Evolutionary conservation across 768 basidiomycete species (phyloP).

Genomic region (Boletales sp.): DNA sequence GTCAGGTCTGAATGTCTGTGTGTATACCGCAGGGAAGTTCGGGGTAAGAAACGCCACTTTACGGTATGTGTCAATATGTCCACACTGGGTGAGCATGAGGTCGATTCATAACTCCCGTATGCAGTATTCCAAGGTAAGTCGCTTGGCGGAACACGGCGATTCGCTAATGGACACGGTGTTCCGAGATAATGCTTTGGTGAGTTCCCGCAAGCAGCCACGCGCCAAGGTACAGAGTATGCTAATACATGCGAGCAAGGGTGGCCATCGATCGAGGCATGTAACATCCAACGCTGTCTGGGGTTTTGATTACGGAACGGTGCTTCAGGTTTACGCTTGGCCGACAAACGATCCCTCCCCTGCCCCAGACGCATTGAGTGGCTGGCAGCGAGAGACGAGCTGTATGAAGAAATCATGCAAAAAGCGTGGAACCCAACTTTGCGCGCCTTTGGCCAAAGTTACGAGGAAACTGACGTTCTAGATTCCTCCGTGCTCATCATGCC

Average conservation of each 20-base stretch:
- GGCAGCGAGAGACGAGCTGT: constrained; percentile 71
- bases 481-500: constrained; percentile 91
- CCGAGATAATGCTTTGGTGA: constrained; percentile 86
- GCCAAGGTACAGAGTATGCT: neutral
- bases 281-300: neutral
- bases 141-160: neutral
- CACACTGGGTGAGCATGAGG: neutral
- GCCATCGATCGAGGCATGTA: constrained; percentile 81
- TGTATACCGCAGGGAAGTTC: constrained; percentile 70
- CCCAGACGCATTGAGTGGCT: constrained; percentile 71
- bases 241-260: constrained; percentile 55
- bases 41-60: constrained; percentile 80
- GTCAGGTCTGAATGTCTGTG: constrained; percentile 20
- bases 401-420: constrained; percentile 90
- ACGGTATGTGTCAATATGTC: constrained; percentile 48
- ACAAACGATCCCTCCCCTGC: constrained; percentile 91
- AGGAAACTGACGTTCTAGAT: constrained; percentile 77
- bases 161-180: constrained; percentile 5
- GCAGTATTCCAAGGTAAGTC: constrained; percentile 74
- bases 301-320: neutral
- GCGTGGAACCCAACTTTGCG: constrained; percentile 74
- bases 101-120: neutral
- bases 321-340: constrained; percentile 79
- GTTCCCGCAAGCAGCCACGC: constrained; percentile 9
- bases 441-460: constrained; percentile 87